Conservation (phyloP, 352 stramenopile genomes). For the Phytophthora kernoviae region DNA sequence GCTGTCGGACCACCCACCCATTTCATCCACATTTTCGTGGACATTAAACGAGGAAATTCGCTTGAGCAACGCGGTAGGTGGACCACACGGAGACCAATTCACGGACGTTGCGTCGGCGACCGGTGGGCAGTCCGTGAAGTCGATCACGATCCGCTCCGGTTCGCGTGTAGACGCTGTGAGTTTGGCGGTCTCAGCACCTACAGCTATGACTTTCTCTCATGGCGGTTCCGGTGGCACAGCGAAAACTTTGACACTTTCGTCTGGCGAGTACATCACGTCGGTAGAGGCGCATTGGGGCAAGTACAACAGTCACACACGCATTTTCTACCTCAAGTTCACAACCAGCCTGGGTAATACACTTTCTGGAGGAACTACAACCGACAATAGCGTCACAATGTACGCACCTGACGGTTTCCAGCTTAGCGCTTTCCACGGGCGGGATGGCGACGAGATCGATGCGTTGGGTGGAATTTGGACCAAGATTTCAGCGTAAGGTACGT, state of each 20-base stretch:
- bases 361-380: slow-evolving; percentile 32
- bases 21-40: slow-evolving; percentile 50
- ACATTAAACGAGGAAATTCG: slow-evolving; percentile 29
- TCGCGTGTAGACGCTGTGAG: slow-evolving; percentile 43
- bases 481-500: too few relatives aligned
- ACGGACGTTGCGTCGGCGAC: slow-evolving; percentile 35
- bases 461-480: slow-evolving; percentile 39
- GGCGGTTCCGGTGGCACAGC: slow-evolving; percentile 40
- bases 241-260: slow-evolving; percentile 37
- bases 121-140: slow-evolving; percentile 33
- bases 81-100: slow-evolving; percentile 45
- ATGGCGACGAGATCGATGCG: slow-evolving; percentile 35
- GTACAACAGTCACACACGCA: slow-evolving; percentile 35
- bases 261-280: slow-evolving; percentile 49
- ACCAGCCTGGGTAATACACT: slow-evolving; percentile 40
- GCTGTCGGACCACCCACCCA: slow-evolving; percentile 57
- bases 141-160: slow-evolving; percentile 37
- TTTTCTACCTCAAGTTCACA: slow-evolving; percentile 49
- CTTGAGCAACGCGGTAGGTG: slow-evolving; percentile 41
- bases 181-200: slow-evolving; percentile 38
- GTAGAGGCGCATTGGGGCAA: slow-evolving; percentile 50
- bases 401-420: slow-evolving; percentile 52
- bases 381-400: slow-evolving; percentile 33
- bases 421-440: slow-evolving; percentile 54
- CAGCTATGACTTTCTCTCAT: slow-evolving; percentile 39